Conservation (phyloP, 225 moss, liverwort and hornwort species). For the Marchantia polymorpha region DNA sequence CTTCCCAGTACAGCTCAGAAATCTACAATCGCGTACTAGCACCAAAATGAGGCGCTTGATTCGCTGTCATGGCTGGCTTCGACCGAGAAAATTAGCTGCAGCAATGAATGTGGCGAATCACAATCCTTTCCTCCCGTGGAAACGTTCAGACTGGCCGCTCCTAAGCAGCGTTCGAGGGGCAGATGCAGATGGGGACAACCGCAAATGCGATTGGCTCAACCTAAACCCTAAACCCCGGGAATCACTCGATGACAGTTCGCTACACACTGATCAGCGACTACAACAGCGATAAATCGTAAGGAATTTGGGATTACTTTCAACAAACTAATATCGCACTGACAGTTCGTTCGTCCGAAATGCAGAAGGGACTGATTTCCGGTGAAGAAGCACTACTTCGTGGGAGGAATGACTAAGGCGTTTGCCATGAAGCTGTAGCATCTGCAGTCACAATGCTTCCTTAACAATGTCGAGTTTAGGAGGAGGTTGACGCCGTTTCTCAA, state of each 20-base stretch:
- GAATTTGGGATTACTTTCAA: not conserved
- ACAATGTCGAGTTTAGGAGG: constrained; percentile 42
- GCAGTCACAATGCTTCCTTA: constrained; percentile 38
- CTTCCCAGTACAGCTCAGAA: not conserved
- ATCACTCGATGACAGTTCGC: not conserved
- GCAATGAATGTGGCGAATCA: not conserved
- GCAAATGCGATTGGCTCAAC: not conserved
- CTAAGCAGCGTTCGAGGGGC: not conserved
- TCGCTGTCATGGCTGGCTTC: not conserved
- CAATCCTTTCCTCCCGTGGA: not conserved
- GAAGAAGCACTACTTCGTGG: not conserved
- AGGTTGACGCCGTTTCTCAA: constrained; percentile 39
- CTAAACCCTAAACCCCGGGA: constrained; percentile 47
- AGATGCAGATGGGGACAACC: not conserved
- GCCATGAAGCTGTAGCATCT: constrained; percentile 25
- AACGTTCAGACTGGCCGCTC: not conserved
- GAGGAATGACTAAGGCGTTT: not conserved
- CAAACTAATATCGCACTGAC: not conserved
- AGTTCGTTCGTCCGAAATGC: not conserved
- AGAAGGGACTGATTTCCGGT: not conserved
- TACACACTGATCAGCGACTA: not conserved
- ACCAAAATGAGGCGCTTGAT: not conserved
- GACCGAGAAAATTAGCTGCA: not conserved
- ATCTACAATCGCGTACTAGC: not conserved
- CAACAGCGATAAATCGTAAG: not conserved